These are phyloP conservation scores for Hanseniaspora vineae DNA, from an alignment of 805 yeast genomes.

Conservation along the genomic window DNA sequence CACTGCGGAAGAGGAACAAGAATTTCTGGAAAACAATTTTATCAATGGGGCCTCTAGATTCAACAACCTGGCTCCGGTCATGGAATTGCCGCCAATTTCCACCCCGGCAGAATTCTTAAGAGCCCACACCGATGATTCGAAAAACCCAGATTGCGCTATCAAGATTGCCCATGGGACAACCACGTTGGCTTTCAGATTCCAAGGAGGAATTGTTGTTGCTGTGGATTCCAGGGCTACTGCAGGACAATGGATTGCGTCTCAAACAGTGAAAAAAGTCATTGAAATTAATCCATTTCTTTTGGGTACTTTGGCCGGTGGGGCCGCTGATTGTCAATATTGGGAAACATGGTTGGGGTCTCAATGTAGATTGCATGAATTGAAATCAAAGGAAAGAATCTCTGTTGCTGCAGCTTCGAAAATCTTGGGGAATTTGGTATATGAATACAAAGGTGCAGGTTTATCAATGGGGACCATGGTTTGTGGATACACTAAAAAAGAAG, in stretches of 20 bases:
- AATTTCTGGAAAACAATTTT: slow-evolving; percentile 23
- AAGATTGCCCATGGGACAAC: slow-evolving; percentile 99
- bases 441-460: slow-evolving; percentile 95
- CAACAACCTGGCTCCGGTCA: slow-evolving; percentile 37
- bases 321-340: slow-evolving; percentile 99
- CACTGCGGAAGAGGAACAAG: slow-evolving; percentile 14
- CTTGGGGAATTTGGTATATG: slow-evolving; percentile 76
- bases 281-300: slow-evolving; percentile 89
- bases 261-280: slow-evolving; percentile 93
- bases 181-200: slow-evolving; percentile 88
- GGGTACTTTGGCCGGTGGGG: slow-evolving; percentile 99
- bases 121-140: slow-evolving; percentile 95
- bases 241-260: slow-evolving; percentile 96
- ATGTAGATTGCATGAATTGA: slow-evolving; percentile 86
- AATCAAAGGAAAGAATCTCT: slow-evolving; percentile 88
- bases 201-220: slow-evolving; percentile 91
- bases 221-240: slow-evolving; percentile 98
- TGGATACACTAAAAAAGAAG: slow-evolving; percentile 90
- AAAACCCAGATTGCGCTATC: slow-evolving; percentile 87
- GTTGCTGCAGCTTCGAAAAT: slow-evolving; percentile 97
- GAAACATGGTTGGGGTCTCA: slow-evolving; percentile 98
- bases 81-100: slow-evolving; percentile 70
- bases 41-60: slow-evolving; percentile 20
- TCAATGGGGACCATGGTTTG: slow-evolving; percentile 99
- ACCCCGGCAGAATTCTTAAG: slow-evolving; percentile 85